Base-by-base conservation (phyloP, 2,329 filamentous ascomycete species). In the Decorospora gaudefroyi region DNA sequence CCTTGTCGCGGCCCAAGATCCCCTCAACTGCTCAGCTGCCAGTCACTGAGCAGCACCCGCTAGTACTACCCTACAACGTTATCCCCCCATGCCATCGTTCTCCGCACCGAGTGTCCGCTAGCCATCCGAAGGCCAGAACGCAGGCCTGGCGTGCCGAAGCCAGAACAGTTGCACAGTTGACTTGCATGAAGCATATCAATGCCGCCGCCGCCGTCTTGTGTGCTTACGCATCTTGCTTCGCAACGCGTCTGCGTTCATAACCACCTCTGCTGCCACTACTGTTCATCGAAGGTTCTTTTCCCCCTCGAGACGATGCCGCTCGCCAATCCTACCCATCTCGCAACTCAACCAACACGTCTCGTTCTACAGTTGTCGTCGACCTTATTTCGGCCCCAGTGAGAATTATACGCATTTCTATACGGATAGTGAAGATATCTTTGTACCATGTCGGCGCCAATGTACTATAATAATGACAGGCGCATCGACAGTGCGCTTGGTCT, bases 391-490 rank as follows among this genome's bases (percentile, higher is more conserved):
- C n/a, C n/a, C n/a, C n/a, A n/a, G n/a, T n/a, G n/a, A n/a, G n/a
- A n/a, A n/a, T n/a, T n/a, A n/a, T n/a, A n/a, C 30, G 6, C 17
- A n/a, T n/a, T 21, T n/a, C 10, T 19, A 32, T 2, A 32, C 15
- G 30, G 13, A 6, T 32, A 32, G 17, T 16, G 10, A 12, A n/a
- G 10, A n/a, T n/a, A 9, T n/a, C 16, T 26, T 6, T 17, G 12
- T 4, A 26, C 10, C 15, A 50, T 52, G 49, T 22, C 45, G 19
- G 9, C 29, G 15, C 21, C 27, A 6, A 37, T 25, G 2, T 13
- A 22, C 3, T n/a, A 13, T 26, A 21, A 13, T 9, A n/a, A 41
- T 15, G 12, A 32, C 9, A 19, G 11, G 15, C 34, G 18, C 30
- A 25, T 40, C 43, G 42, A 41, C 1, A 29, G 27, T 26, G 18